These are phyloP conservation scores for Candida yuanshanica DNA, from an alignment of 805 yeast genomes.

Conservation along the genomic window DNA sequence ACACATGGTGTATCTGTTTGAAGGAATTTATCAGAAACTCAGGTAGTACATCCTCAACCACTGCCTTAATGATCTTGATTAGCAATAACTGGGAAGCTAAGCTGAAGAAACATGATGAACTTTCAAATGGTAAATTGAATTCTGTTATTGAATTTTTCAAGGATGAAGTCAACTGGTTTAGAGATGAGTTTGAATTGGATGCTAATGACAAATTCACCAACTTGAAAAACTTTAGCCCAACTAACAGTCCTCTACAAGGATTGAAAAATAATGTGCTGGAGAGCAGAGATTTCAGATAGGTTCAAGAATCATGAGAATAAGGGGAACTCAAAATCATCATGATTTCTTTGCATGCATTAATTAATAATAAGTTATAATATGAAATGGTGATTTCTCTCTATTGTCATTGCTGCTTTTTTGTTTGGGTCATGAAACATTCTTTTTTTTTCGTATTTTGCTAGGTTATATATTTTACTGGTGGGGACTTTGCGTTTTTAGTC, in stretches of 20 bases:
- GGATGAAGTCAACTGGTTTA: slow-evolving; percentile 31
- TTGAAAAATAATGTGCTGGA: slow-evolving; percentile 10
- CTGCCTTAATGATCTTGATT: slow-evolving; percentile 33
- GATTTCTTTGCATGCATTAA: neutral
- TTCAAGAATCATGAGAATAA: neutral
- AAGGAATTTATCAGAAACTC: slow-evolving; percentile 25
- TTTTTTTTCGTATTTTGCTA: neutral
- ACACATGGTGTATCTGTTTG: slow-evolving; percentile 49
- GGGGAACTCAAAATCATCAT: neutral
- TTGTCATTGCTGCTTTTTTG: neutral
- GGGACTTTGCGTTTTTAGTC: neutral
- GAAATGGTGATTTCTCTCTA: neutral
- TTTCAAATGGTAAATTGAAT: slow-evolving; percentile 36
- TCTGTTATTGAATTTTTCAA: slow-evolving; percentile 39
- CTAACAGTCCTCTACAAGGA: slow-evolving; percentile 20
- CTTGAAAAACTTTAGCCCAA: slow-evolving; percentile 17
- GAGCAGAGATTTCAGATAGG: slow-evolving; percentile 1
- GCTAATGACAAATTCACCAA: slow-evolving; percentile 10
- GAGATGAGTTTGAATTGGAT: slow-evolving; percentile 11
- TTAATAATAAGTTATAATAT: no score
- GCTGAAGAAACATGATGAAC: slow-evolving; percentile 39
- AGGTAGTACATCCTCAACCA: slow-evolving; percentile 19
- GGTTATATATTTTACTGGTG: neutral
- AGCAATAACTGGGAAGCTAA: slow-evolving; percentile 35
- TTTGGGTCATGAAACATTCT: neutral